phyloP scores from a whole-genome alignment of 2,329 filamentous ascomycete genomes.

The Pyrenochaeta sp. region DNA sequence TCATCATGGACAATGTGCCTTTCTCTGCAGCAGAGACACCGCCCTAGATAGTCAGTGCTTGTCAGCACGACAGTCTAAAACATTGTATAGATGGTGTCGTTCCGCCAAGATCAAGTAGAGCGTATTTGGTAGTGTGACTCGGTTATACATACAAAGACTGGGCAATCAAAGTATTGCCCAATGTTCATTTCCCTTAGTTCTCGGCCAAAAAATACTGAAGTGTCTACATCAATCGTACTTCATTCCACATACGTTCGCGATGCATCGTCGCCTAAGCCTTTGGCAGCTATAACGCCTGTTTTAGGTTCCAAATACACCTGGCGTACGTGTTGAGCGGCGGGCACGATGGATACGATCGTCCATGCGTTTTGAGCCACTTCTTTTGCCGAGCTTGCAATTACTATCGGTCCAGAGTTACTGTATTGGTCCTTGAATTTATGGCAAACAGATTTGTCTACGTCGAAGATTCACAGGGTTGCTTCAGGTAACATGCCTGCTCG shows the following conservation, averaged over 20 bases:
- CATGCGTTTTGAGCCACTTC: background rate
- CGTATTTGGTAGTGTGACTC: too few relatives aligned
- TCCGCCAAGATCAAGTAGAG: too few relatives aligned
- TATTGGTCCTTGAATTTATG: background rate
- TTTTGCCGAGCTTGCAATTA: background rate
- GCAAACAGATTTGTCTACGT: background rate
- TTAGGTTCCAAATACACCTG: background rate
- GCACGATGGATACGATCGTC: constrained; percentile 1
- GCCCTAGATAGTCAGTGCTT: too few relatives aligned
- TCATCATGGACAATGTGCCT: too few relatives aligned
- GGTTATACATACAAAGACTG: background rate
- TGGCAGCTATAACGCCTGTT: background rate
- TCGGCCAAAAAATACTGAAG: background rate
- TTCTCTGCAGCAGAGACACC: too few relatives aligned
- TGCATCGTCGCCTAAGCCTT: background rate
- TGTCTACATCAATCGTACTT: background rate
- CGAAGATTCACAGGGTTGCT: background rate
- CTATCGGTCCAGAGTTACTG: background rate
- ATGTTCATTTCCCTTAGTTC: background rate
- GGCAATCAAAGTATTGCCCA: background rate
- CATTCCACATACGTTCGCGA: background rate
- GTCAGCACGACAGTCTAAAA: too few relatives aligned
- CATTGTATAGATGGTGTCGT: too few relatives aligned
- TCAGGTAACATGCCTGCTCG: background rate
- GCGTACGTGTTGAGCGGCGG: background rate